Base-by-base conservation (phyloP, 1,139 yeast species). In the Sugiyamaella xylanicola region DNA sequence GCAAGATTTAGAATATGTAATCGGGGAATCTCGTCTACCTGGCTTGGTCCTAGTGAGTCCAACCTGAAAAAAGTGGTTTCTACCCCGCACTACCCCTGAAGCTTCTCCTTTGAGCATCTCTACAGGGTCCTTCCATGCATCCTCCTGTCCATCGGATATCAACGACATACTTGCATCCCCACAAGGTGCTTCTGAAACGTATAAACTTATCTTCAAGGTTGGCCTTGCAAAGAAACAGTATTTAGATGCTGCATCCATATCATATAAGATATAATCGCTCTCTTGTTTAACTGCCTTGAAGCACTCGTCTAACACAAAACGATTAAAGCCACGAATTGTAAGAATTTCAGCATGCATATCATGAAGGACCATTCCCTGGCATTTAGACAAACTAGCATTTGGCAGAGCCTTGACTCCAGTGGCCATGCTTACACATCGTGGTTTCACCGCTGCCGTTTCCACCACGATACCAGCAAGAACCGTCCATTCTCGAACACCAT, bases 301-400 rank as follows among this genome's bases (percentile, higher is more conserved):
- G 35, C 76, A 72, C 48, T 79, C 79, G 9, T 72, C 68, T 8
- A 76, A 56, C 27, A 77, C 52, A 56, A 68, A 71, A 57, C 71
- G 61, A 63, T 91, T 91, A 66, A 92, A 83, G 1, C 84, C 80
- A 37, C 98, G 71, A 0, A 91, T 59, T 0, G 87, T 80, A 19
- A 93, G 71, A 1, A 90, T 79, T 67, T 92, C 99, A 0, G 98
- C 97, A 72, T 92, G 99, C 71, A 84, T 76, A 68, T 92, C 98
- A 66, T 92, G 97, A 0, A 92, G 75, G 8, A 89, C 72, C 17
- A 68, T 65, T 0, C 97, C 97, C 0, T 73, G 56, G 27, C 65
- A 63, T 61, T 11, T 54, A 0, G 56, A 45, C 1, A 81, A 62
- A 4, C 65, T 66, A 5, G 65, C 68, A 62, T 86, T 82, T 0